These are phyloP conservation scores for Nyssa sinensis DNA, from an alignment of 148 eudicot species.

Conservation along the genomic window DNA sequence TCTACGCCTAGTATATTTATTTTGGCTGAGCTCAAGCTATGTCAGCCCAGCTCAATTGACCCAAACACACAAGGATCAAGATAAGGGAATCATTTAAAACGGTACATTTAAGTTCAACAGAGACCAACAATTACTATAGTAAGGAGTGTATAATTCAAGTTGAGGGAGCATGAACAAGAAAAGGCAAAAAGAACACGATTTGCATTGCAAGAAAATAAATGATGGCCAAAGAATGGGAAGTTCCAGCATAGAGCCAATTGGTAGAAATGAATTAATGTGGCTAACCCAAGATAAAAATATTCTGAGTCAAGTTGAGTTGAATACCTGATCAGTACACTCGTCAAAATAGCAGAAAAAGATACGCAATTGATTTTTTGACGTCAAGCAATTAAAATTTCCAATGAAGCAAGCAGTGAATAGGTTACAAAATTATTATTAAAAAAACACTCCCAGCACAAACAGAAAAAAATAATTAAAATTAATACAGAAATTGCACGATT, in stretches of 20 bases:
- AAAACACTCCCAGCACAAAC: neutral
- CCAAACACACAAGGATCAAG: too few species aligned
- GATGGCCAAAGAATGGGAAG: neutral
- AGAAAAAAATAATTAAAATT: neutral
- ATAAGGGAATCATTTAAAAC: neutral
- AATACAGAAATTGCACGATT: conserved; percentile 1
- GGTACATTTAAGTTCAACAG: neutral
- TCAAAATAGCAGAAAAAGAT: neutral
- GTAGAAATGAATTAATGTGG: neutral
- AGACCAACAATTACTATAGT: neutral
- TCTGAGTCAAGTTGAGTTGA: neutral
- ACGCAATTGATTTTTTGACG: neutral
- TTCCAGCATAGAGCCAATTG: neutral
- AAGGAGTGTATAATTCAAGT: neutral
- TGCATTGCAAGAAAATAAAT: neutral
- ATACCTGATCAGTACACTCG: neutral
- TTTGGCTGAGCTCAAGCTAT: neutral
- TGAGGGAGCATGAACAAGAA: neutral
- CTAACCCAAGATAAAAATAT: neutral
- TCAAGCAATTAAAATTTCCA: neutral
- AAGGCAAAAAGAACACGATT: neutral
- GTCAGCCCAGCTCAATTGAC: too few species aligned
- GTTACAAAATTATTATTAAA: neutral
- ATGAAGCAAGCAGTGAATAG: neutral
- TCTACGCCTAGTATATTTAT: neutral